These are phyloP conservation scores for Ambrosiella cleistominuta DNA, from an alignment of 2,329 filamentous ascomycete species.

Conservation along the genomic window DNA sequence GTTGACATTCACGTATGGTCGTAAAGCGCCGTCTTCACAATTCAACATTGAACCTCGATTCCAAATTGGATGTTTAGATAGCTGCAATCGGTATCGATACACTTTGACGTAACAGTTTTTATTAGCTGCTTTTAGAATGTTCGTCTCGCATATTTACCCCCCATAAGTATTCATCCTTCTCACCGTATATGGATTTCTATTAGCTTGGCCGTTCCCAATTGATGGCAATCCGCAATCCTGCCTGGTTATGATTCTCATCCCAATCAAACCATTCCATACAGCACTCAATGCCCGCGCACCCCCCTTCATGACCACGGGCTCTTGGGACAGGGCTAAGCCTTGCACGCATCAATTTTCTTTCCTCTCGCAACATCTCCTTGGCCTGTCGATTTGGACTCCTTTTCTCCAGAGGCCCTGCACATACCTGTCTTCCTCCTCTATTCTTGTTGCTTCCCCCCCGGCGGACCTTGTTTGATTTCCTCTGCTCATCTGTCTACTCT, in stretches of 20 bases:
- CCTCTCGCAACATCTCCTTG: conserved; percentile 5
- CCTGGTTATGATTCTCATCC: background rate
- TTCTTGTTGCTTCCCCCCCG: conserved; percentile 2
- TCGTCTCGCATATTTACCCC: background rate
- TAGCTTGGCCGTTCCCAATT: conserved; percentile 11
- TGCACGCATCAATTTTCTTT: conserved; percentile 3
- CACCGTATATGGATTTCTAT: background rate
- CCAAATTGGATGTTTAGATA: too few relatives aligned
- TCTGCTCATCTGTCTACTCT: conserved; percentile 7
- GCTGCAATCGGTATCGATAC: too few relatives aligned
- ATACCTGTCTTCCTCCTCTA: conserved; percentile 6
- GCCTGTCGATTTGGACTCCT: conserved; percentile 12
- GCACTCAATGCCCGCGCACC: background rate
- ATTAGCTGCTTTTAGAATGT: background rate
- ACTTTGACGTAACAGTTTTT: background rate
- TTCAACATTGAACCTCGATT: too few relatives aligned
- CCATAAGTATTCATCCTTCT: background rate
- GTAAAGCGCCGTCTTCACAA: too few relatives aligned
- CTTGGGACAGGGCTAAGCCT: conserved; percentile 3
- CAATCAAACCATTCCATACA: conserved; percentile 5
- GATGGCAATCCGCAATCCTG: conserved; percentile 9
- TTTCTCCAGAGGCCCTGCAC: conserved; percentile 13
- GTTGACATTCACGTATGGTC: too few relatives aligned
- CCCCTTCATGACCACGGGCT: background rate
- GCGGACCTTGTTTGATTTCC: conserved; percentile 4